These are phyloP conservation scores for Polyporus tsugae DNA, from an alignment of 1,284 basidiomycete genomes.

Conservation along the genomic window DNA sequence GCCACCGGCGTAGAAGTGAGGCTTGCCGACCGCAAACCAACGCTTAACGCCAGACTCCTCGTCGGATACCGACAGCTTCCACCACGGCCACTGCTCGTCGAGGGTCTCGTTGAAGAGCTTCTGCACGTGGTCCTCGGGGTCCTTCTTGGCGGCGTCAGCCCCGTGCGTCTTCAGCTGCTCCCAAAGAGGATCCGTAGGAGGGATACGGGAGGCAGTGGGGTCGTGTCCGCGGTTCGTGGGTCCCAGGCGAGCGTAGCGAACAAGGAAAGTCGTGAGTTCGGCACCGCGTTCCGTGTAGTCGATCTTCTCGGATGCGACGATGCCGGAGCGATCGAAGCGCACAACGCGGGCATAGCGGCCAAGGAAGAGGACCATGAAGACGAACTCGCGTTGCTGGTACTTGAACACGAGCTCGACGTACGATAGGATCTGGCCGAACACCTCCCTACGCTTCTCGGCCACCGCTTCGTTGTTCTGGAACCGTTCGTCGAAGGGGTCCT, in stretches of 20 bases:
- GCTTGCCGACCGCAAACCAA: slow-evolving; percentile 19
- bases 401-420: slow-evolving; percentile 21
- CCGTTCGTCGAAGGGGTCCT: slow-evolving; percentile 14
- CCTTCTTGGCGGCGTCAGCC: background rate
- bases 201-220: slow-evolving; percentile 11
- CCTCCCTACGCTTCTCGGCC: background rate
- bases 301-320: slow-evolving; percentile 20
- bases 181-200: background rate
- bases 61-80: slow-evolving; percentile 2
- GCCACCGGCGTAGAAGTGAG: slow-evolving; percentile 12
- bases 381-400: slow-evolving; percentile 17
- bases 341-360: slow-evolving; percentile 23
- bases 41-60: background rate
- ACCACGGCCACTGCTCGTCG: background rate
- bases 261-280: slow-evolving; percentile 5
- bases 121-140: slow-evolving; percentile 3
- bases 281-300: slow-evolving; percentile 16
- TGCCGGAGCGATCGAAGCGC: slow-evolving; percentile 22
- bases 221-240: slow-evolving; percentile 20
- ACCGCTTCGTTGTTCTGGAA: background rate
- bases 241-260: slow-evolving; percentile 6
- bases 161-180: background rate
- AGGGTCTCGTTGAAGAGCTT: slow-evolving; percentile 5
- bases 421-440: slow-evolving; percentile 18
- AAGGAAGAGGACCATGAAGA: slow-evolving; percentile 23